Percentiles rank a stretch among this genome's conserved stretches.
phyloP scores from a whole-genome alignment of 1,284 basidiomycete species.

The Malassezia restricta region DNA sequence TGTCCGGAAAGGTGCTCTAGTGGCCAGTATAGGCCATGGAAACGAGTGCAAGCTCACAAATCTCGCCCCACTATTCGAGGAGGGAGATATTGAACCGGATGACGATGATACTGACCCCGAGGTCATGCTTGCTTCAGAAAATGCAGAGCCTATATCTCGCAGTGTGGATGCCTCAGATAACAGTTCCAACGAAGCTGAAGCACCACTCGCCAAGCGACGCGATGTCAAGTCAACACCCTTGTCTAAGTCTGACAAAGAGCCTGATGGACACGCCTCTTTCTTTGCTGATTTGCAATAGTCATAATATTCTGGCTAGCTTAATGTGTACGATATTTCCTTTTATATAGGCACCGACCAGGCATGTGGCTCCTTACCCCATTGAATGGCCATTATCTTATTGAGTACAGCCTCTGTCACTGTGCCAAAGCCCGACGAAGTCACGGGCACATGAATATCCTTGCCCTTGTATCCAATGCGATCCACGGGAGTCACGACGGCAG shows the following conservation, averaged over 20 bases:
- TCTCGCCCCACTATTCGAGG: slow-evolving; percentile 55
- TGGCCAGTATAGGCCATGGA: slow-evolving; percentile 87
- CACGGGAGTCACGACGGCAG: slow-evolving; percentile 53
- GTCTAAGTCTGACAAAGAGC: neutral
- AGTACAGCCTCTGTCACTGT: slow-evolving; percentile 69
- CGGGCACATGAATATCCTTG: slow-evolving; percentile 69
- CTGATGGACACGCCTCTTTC: slow-evolving; percentile 1
- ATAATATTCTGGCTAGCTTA: neutral
- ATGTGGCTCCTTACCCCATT: slow-evolving; percentile 70
- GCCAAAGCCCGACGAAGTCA: slow-evolving; percentile 75
- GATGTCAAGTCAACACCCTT: neutral
- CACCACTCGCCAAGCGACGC: neutral
- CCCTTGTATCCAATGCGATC: slow-evolving; percentile 68
- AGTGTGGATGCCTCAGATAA: slow-evolving; percentile 6
- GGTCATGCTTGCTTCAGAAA: neutral
- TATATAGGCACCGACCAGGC: slow-evolving; percentile 56
- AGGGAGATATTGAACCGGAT: slow-evolving; percentile 22
- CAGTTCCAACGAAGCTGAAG: neutral
- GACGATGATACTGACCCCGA: neutral
- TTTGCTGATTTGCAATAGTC: slow-evolving; percentile 11
- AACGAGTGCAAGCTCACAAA: slow-evolving; percentile 74
- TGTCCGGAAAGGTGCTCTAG: slow-evolving; percentile 59
- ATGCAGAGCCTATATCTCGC: neutral
- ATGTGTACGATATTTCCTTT: neutral
- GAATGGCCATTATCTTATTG: slow-evolving; percentile 73